Conservation (phyloP, 108 stramenopile species). For the Parmales sp. region DNA sequence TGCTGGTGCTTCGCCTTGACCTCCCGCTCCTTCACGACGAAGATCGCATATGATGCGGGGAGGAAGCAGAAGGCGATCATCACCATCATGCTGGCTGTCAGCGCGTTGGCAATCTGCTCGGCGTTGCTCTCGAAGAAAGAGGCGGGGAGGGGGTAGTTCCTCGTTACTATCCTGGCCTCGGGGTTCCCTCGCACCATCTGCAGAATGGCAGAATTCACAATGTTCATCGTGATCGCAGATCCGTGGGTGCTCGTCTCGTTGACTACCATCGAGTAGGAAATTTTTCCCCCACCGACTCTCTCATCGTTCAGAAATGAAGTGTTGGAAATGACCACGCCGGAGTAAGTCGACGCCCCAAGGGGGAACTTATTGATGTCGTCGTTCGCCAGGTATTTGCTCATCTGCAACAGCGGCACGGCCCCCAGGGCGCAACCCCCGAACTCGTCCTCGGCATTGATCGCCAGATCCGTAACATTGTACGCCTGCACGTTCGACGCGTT, state of each 20-base stretch:
- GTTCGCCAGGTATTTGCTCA: not conserved
- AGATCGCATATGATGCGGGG: conserved; percentile 64
- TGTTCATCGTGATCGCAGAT: not conserved
- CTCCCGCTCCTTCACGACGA: conserved; percentile 85
- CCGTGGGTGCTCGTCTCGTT: not conserved
- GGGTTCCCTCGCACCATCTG: not conserved
- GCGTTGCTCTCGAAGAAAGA: not conserved
- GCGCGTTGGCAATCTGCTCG: not conserved
- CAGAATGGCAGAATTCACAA: not conserved
- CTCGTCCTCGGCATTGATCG: not conserved
- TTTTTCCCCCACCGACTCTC: not conserved
- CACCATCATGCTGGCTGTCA: conserved; percentile 1
- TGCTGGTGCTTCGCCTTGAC: conserved; percentile 96
- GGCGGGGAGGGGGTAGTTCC: not conserved
- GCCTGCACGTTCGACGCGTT: not conserved
- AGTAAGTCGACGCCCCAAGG: not conserved
- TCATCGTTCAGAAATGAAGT: no score
- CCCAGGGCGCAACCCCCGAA: not conserved
- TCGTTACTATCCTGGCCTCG: not conserved
- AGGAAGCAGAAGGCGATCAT: conserved; percentile 9
- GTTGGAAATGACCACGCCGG: not conserved
- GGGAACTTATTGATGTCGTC: not conserved
- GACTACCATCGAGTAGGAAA: not conserved
- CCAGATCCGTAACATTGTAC: not conserved
- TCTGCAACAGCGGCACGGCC: not conserved